Evolutionary conservation across 768 basidiomycete genomes (phyloP).

Genomic region (Pisolithus marmoratus): DNA sequence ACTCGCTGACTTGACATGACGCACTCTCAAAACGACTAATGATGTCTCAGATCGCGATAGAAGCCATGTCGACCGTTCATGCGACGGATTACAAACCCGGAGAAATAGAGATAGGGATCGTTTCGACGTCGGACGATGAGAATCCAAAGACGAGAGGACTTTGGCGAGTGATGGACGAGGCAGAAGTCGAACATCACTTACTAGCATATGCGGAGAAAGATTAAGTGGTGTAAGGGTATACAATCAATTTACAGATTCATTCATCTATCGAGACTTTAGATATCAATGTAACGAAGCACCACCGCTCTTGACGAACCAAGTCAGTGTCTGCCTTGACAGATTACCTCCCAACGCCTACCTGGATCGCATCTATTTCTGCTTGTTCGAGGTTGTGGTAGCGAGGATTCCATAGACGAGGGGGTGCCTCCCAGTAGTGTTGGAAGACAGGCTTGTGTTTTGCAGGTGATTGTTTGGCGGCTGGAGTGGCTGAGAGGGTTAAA

Average conservation of each 20-base stretch:
- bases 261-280: not conserved
- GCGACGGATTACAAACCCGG: conserved; percentile 94
- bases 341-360: conserved; percentile 37
- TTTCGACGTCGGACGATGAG: conserved; percentile 73
- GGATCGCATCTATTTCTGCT: conserved; percentile 59
- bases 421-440: conserved; percentile 64
- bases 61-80: conserved; percentile 89
- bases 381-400: conserved; percentile 44
- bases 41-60: conserved; percentile 74
- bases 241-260: conserved; percentile 1
- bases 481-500: conserved; percentile 7
- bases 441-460: conserved; percentile 18
- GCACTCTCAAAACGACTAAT: not conserved
- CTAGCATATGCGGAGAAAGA: conserved; percentile 89
- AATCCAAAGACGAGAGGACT: conserved; percentile 60
- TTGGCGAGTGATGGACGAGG: conserved; percentile 76
- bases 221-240: conserved; percentile 30
- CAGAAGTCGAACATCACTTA: conserved; percentile 73
- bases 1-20: too few relatives aligned
- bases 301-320: conserved; percentile 45
- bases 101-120: conserved; percentile 95
- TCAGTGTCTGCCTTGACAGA: not conserved
- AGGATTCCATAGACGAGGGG: conserved; percentile 51
- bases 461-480: not conserved
- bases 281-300: conserved; percentile 51